Evolutionary conservation across 768 basidiomycete genomes (phyloP), one percentile per base, ranked within the genome.

Genomic region (Suillus lakei): DNA sequence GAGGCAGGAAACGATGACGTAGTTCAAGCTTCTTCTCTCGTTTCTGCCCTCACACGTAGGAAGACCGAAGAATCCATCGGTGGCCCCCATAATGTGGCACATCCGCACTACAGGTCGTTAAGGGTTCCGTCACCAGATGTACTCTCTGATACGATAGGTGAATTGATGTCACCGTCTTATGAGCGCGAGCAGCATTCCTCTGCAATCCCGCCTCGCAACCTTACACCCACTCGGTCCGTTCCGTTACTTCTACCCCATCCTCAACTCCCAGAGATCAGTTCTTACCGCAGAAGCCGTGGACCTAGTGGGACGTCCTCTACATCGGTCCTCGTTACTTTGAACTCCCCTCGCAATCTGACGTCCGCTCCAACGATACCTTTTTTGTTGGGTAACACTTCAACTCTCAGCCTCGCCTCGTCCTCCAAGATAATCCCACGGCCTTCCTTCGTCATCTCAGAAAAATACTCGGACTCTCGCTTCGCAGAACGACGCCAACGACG

Each of bases 401-500:
- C 26, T 30, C 41, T 21, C 18, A 59, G 18, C 39, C 21, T 30
- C 10, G 26, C 38, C 18, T 41, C 38, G 28, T 21, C 58, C 18
- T 41, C 39, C 12, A 41, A 59, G 39, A 7, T n/a, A n/a, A 7
- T 41, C 21, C 28, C 16, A 30, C 58, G 12, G 12, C 18, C 32
- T 54, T 53, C 53, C 3, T 32, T 59, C 28, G 12, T 18, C 26
- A 28, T 30, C 41, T 41, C 39, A 10, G 58, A 18, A 28, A 59
- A 28, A 21, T 41, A 23, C 21, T 39, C 38, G 18, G 26, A 5
- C 9, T 39, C 58, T 43, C 70, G 67, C 54, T 73, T 63, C 4
- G 71, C 64, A 30, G 65, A 65, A 43, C 71, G 71, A 18, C 70
- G 68, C 16, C 65, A 67, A 0, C 64, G 65, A 50, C 72, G 70